These are phyloP conservation scores for Saccharomyces cerevisiae DNA, from an alignment of 805 yeast species.

Conservation along the genomic window DNA sequence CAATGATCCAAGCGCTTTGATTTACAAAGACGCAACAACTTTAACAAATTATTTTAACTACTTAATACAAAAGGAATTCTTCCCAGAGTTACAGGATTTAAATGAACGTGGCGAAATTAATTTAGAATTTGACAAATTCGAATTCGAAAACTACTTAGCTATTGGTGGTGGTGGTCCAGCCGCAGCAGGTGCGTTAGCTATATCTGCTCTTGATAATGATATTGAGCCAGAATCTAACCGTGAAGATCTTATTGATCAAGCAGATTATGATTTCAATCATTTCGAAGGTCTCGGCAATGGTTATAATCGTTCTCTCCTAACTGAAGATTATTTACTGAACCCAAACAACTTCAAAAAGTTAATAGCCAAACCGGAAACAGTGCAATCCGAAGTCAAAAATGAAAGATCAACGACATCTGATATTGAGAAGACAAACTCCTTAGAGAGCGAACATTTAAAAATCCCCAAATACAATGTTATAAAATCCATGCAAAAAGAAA, in stretches of 20 bases:
- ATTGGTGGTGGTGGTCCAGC: slow-evolving; percentile 18
- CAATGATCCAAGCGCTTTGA: slow-evolving; percentile 65
- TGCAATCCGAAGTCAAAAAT: neutral
- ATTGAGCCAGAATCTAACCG: neutral
- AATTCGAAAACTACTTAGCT: slow-evolving; percentile 22
- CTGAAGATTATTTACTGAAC: slow-evolving; percentile 26
- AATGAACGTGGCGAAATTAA: slow-evolving; percentile 28
- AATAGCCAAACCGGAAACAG: neutral
- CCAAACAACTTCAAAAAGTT: slow-evolving; percentile 8
- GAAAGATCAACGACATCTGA: neutral
- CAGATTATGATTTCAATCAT: slow-evolving; percentile 24
- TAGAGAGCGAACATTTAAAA: slow-evolving; percentile 16
- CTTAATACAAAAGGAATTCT: slow-evolving; percentile 19
- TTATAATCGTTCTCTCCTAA: slow-evolving; percentile 22
- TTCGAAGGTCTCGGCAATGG: slow-evolving; percentile 30
- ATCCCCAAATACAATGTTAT: slow-evolving; percentile 24
- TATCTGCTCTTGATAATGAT: neutral
- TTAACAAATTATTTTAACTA: slow-evolving; percentile 46
- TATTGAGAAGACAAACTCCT: neutral
- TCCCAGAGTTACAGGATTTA: slow-evolving; percentile 23
- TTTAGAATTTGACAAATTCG: slow-evolving; percentile 26
- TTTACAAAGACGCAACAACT: slow-evolving; percentile 61
- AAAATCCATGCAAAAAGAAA: slow-evolving; percentile 19
- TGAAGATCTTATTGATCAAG: slow-evolving; percentile 4
- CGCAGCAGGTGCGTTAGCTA: slow-evolving; percentile 9